Evolutionary conservation across 768 basidiomycete species (phyloP), one percentile per base, ranked within the genome.

Genomic region (Auriculariales sp.): DNA sequence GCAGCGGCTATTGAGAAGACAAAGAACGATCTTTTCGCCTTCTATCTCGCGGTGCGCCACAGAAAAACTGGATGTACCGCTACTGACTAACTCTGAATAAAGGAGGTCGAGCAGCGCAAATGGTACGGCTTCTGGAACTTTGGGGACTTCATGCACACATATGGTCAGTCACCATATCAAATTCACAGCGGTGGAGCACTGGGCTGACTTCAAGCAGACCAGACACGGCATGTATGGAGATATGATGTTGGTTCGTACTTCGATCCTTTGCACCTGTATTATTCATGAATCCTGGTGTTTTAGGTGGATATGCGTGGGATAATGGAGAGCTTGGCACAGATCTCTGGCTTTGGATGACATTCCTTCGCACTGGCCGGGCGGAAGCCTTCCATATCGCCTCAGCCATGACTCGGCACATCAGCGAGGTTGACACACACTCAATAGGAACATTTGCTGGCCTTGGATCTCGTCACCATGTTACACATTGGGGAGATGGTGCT

Each of bases 61-160:
- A 0, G 12, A 6, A 14, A 2, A 12, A 7, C 17, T 39, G 22
- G 9, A 22, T 19, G 17, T 39, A 9, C 9, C 17, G n/a, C n/a
- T n/a, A 9, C 36, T 39, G 12, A 39, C 12, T 17, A 12, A 11
- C 10, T 39, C 9, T 14, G n/a, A 24, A 11, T 1, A 7, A 19
- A 44, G 39, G 39, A 44, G 15, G 19, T 44, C 7, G 39, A 44
- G 15, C 39, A 44, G 39, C 39, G 39, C 39, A 44, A 44, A 24
- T 44, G 39, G 39, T 44, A 44, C 39, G 39, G 39, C 6, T 44
- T 44, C 39, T 44, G 39, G 39, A 25, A 44, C 39, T 44, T 24
- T 44, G 39, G 39, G 6, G 39, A 44, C 27, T 19, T 44, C 15
- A 44, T 44, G 39, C 39, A 44, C 39, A 44, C 39, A 19, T 44